These are phyloP conservation scores for Grigorovia humatica DNA, from an alignment of 805 yeast species.

Conservation along the genomic window DNA sequence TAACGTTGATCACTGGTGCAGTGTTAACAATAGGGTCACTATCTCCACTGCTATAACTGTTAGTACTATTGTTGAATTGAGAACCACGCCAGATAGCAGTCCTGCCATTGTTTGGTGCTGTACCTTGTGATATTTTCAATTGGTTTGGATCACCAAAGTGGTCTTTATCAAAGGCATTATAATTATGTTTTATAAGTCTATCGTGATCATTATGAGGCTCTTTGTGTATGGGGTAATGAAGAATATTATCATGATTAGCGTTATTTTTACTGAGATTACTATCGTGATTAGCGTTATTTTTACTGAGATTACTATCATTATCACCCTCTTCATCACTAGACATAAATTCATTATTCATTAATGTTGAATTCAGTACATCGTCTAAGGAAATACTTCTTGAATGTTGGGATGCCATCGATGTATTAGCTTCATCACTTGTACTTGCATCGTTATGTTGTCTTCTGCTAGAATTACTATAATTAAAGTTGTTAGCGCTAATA, in stretches of 20 bases:
- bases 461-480: not conserved
- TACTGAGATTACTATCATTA: not conserved
- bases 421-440: not conserved
- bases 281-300: not conserved
- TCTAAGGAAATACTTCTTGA: slow-evolving; percentile 14
- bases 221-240: too few relatives aligned
- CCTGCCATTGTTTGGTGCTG: too few relatives aligned
- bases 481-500: not conserved
- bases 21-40: not conserved
- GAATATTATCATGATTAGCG: too few relatives aligned
- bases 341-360: slow-evolving; percentile 11
- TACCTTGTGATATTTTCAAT: not conserved
- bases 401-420: slow-evolving; percentile 3
- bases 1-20: not conserved
- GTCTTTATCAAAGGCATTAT: not conserved
- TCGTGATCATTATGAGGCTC: too few relatives aligned
- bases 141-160: not conserved
- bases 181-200: too few relatives aligned
- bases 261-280: not conserved
- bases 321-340: slow-evolving; percentile 4
- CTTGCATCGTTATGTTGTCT: not conserved
- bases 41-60: not conserved
- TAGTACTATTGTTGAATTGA: not conserved
- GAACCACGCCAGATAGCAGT: not conserved
- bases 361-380: slow-evolving; percentile 17